A percentile compares a stretch with the other conserved stretches of the same genome.
Evolutionary conservation across 139 green algal species (phyloP).

Genomic region (Chlorella sorokiniana): DNA sequence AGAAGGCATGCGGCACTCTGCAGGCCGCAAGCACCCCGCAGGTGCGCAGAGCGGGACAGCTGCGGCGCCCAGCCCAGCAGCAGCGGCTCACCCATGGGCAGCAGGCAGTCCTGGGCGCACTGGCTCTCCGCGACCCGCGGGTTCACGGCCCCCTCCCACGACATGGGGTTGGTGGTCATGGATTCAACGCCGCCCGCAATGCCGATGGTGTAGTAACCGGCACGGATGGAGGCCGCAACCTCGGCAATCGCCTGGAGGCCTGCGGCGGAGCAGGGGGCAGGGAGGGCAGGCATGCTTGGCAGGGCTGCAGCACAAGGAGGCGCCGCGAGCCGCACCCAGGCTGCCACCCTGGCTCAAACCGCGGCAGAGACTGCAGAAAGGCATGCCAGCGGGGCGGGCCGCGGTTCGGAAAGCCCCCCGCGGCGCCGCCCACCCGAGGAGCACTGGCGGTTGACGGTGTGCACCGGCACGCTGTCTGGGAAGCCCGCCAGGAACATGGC

Average conservation of each 20-base stretch:
- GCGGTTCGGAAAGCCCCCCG: not conserved
- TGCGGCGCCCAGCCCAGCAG: not conserved
- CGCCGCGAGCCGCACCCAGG: too few relatives aligned
- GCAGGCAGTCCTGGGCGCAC: slow-evolving; percentile 87
- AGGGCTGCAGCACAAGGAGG: too few relatives aligned
- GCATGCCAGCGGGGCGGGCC: not conserved
- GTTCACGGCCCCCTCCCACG: slow-evolving; percentile 96
- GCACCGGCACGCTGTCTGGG: slow-evolving; percentile 90
- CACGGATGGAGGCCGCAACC: slow-evolving; percentile 93
- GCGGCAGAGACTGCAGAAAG: not conserved
- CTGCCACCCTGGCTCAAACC: not conserved
- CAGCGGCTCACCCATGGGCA: slow-evolving; percentile 88
- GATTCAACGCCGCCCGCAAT: slow-evolving; percentile 92
- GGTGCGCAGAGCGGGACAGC: too few relatives aligned
- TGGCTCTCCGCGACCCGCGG: slow-evolving; percentile 68
- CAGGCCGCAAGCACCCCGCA: too few relatives aligned
- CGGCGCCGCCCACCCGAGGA: slow-evolving; percentile 43
- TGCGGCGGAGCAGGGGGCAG: not conserved
- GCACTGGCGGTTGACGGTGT: slow-evolving; percentile 90
- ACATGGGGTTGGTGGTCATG: slow-evolving; percentile 97
- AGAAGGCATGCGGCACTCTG: too few relatives aligned
- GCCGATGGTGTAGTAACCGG: slow-evolving; percentile 96
- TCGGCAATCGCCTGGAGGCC: slow-evolving; percentile 95
- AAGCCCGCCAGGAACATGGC: slow-evolving; percentile 94
- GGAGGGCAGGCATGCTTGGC: too few relatives aligned